Conservation (phyloP, 1,284 basidiomycete species). For the Pseudozyma hubeiensis region DNA sequence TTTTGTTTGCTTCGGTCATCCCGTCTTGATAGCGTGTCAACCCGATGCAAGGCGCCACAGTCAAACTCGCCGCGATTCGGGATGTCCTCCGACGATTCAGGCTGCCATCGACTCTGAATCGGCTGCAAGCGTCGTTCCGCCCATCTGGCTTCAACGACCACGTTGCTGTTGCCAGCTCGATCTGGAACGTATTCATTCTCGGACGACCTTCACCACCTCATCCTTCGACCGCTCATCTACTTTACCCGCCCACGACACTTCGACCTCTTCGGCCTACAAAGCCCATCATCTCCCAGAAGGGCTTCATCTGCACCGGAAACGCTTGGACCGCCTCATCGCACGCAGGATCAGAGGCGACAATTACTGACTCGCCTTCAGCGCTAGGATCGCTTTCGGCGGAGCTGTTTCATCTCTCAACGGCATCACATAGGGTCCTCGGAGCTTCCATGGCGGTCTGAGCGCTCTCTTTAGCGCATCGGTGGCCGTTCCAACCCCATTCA, state of each 20-base stretch:
- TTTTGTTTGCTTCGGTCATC: conserved; percentile 7
- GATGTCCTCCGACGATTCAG: too few species aligned
- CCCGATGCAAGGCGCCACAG: neutral
- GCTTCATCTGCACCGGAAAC: neutral
- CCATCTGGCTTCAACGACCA: neutral
- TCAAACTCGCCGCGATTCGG: too few species aligned
- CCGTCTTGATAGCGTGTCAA: neutral
- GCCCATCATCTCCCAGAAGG: neutral
- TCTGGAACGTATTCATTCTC: neutral
- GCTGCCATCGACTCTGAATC: neutral
- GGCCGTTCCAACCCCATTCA: too few species aligned
- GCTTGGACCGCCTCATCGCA: neutral
- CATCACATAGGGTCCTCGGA: neutral
- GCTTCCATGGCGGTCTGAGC: conserved; percentile 11
- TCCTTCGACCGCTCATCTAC: neutral
- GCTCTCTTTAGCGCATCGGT: neutral
- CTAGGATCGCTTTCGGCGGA: neutral
- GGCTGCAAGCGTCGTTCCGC: neutral
- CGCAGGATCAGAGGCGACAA: too few species aligned
- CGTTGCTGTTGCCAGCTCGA: neutral
- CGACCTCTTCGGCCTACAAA: neutral
- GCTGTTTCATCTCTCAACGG: neutral
- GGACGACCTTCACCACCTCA: neutral
- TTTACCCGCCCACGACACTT: conserved; percentile 1
- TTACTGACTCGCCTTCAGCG: too few species aligned